phyloP scores from a whole-genome alignment of 2,329 filamentous ascomycete genomes.

The Acrocalymma vagum region DNA sequence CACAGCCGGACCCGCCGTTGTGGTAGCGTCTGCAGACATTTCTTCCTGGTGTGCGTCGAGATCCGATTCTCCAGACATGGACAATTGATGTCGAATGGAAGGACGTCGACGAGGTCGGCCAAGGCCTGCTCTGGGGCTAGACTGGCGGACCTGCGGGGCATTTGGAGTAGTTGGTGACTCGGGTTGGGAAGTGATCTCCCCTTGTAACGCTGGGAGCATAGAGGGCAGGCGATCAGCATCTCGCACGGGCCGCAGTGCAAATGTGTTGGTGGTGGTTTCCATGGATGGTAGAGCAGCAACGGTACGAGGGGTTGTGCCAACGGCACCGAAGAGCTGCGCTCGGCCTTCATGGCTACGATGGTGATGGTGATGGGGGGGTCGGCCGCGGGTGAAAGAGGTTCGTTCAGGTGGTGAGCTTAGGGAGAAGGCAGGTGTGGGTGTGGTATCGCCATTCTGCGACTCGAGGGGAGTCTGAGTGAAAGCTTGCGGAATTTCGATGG shows the following conservation, averaged over 20 bases:
- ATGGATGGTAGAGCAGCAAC: conserved; percentile 72
- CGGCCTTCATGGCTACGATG: conserved; percentile 58
- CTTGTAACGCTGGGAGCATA: conserved; percentile 75
- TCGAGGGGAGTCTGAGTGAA: conserved; percentile 58
- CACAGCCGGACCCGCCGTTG: conserved; percentile 74
- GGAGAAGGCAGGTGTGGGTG: conserved; percentile 69
- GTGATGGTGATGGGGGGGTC: conserved; percentile 60
- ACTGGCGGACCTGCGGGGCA: conserved; percentile 39
- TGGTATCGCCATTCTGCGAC: conserved; percentile 65
- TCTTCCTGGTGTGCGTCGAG: conserved; percentile 83
- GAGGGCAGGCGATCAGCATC: conserved; percentile 86
- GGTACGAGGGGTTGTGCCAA: conserved; percentile 48
- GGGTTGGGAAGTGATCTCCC: conserved; percentile 83
- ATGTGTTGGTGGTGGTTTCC: conserved; percentile 71
- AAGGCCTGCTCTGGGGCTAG: conserved; percentile 55
- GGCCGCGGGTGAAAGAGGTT: conserved; percentile 68
- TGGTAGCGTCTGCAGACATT: conserved; percentile 78
- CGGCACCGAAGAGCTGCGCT: conserved; percentile 37
- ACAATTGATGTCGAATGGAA: conserved; percentile 88
- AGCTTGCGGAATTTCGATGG: conserved; percentile 77
- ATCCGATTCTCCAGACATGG: conserved; percentile 84
- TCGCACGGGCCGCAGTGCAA: conserved; percentile 81
- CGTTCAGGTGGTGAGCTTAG: conserved; percentile 76
- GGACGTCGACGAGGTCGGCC: conserved; percentile 72
- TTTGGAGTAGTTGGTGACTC: conserved; percentile 66